These are phyloP conservation scores for Penicillium sclerotigenum DNA, from an alignment of 2,329 filamentous ascomycete genomes.

Conservation along the genomic window DNA sequence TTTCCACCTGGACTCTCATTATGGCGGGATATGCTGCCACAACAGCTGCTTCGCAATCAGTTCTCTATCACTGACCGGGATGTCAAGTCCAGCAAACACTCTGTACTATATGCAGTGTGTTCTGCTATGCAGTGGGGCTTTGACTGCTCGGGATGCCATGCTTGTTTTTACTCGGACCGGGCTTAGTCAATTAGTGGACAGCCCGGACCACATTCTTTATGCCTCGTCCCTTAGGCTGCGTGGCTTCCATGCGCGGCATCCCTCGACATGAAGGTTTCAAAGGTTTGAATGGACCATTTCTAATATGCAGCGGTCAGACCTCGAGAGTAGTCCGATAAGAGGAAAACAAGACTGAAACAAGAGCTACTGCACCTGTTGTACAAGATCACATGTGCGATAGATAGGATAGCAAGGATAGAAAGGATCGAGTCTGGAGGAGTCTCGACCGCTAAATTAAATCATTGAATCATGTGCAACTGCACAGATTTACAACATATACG, in stretches of 20 bases:
- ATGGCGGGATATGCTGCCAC: conserved; percentile 67
- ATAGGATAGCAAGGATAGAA: too few relatives aligned
- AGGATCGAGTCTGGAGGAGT: neutral
- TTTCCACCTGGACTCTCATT: conserved; percentile 51
- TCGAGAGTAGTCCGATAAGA: neutral
- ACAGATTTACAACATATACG: neutral
- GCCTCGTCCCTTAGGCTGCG: conserved; percentile 74
- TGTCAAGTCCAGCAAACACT: conserved; percentile 52
- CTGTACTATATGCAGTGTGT: neutral
- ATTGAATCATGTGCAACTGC: conserved; percentile 4
- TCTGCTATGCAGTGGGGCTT: neutral
- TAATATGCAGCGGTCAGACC: conserved; percentile 41
- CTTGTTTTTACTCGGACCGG: neutral
- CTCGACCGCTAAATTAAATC: neutral
- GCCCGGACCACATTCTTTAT: conserved; percentile 72
- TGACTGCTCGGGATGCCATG: neutral
- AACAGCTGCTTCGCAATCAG: conserved; percentile 17
- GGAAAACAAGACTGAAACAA: neutral
- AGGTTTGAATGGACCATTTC: conserved; percentile 62
- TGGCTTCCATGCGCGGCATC: conserved; percentile 91
- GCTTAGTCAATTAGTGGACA: conserved; percentile 64
- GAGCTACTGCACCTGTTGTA: neutral
- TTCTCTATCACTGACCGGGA: conserved; percentile 51
- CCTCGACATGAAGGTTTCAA: conserved; percentile 61
- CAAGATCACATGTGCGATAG: neutral